Base-by-base conservation (phyloP, 306 rosid genomes). In the Sindora glabra region DNA sequence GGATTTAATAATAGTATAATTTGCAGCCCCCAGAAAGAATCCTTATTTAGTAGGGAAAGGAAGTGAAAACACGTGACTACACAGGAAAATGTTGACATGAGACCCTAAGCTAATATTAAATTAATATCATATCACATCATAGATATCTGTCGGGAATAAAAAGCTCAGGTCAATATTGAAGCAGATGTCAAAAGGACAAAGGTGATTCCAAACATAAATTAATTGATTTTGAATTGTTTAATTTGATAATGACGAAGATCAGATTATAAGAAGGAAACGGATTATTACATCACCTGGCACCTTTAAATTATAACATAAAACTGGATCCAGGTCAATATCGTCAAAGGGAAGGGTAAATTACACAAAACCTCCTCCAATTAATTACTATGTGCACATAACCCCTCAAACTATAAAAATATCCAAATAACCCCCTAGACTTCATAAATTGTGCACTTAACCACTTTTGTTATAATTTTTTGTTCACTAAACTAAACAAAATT, bases 291-390 rank as follows among this genome's bases (percentile, higher is more conserved):
- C 49, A 65, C 76, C 34, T 75, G 84, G 41, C 56, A 13, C 53
- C 52, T 53, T 55, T 63, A 72, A 47, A 58, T 32, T 56, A 78
- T 52, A 44, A 53, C 50, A 67, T 22, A 74, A 62, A 63, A 81
- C 75, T 79, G 84, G 86, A 90, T 86, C 89, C 88, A 86, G 94
- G 80, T 80, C 85, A 79, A 57, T 13, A 54, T 82, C 76, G 79
- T 65, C 26, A 56, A 64, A 22, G 56, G 76, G 44, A 79, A 78
- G 76, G 44, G 6, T 0, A 29, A 69, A 72, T 55, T 56, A 19
- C 51, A 48, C 2, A 25, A 32, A 6, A n/a, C n/a, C n/a, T n/a
- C n/a, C n/a, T n/a, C n/a, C n/a, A n/a, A n/a, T n/a, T n/a, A n/a
- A n/a, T n/a, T n/a, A n/a, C n/a, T n/a, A n/a, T n/a, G n/a, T n/a